Conservation (phyloP, 345 rosid genomes). For the Lenwebbia sp. region DNA sequence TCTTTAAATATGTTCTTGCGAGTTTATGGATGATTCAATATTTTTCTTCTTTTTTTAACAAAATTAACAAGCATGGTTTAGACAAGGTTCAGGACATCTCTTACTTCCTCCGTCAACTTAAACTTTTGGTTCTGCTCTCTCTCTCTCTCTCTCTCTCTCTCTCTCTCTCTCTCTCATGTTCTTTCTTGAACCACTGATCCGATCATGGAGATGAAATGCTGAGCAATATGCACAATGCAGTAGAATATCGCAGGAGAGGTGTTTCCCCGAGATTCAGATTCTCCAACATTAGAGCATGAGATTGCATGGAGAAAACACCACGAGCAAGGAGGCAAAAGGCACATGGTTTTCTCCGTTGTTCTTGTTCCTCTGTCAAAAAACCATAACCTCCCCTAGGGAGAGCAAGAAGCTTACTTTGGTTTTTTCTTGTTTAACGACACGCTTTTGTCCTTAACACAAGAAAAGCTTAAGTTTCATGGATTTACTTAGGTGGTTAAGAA, state of each 20-base stretch:
- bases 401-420: neutral
- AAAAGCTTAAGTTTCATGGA: neutral
- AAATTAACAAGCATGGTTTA: too few relatives aligned
- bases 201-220: neutral
- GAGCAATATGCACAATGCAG: too few relatives aligned
- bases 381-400: neutral
- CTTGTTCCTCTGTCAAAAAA: neutral
- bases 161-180: neutral
- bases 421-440: neutral
- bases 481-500: neutral
- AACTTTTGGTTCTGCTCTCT: too few relatives aligned
- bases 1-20: neutral
- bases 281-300: neutral
- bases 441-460: neutral
- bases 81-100: too few relatives aligned
- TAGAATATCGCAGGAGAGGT: neutral
- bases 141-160: too few relatives aligned
- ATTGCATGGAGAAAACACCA: neutral
- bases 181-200: neutral
- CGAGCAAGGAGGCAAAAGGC: neutral
- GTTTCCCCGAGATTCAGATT: neutral
- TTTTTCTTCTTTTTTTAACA: neutral
- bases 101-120: too few relatives aligned
- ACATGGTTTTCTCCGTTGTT: neutral
- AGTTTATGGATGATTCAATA: neutral